phyloP scores from a whole-genome alignment of 2,329 filamentous ascomycete genomes.

The Arthrobotrys conoides region DNA sequence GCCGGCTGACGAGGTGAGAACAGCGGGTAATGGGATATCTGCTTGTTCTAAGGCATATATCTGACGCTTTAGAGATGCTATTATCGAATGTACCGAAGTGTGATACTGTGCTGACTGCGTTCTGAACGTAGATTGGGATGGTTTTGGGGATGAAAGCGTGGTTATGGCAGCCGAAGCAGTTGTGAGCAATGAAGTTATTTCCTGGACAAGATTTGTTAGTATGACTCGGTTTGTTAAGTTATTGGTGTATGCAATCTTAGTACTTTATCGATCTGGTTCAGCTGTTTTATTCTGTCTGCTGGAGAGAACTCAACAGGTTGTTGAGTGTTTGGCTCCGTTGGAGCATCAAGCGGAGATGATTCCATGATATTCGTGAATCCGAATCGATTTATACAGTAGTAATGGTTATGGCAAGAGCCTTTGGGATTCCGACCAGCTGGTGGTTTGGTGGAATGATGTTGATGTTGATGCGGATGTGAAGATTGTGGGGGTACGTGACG shows the following conservation, averaged over 20 bases:
- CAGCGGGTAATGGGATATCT: conserved; percentile 50
- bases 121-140: conserved; percentile 49
- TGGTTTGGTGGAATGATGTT: neutral
- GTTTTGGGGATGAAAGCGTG: conserved; percentile 38
- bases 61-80: conserved; percentile 47
- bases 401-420: neutral
- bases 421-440: too few relatives aligned
- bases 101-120: conserved; percentile 50
- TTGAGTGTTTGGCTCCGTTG: conserved; percentile 35
- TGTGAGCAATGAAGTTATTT: conserved; percentile 54
- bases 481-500: conserved; percentile 12
- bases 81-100: conserved; percentile 46
- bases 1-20: conserved; percentile 43
- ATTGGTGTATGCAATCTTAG: neutral
- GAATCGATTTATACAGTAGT: neutral
- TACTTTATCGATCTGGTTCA: conserved; percentile 60
- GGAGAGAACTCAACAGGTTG: conserved; percentile 49
- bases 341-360: conserved; percentile 38
- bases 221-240: neutral
- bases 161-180: conserved; percentile 62
- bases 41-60: conserved; percentile 56
- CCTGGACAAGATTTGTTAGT: conserved; percentile 19
- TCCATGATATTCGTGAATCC: conserved; percentile 13
- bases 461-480: conserved; percentile 1
- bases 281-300: conserved; percentile 54